A percentile compares a stretch with the other conserved stretches of the same genome.
Conservation (phyloP, 306 rosid species). For the Glycyrrhiza uralensis region DNA sequence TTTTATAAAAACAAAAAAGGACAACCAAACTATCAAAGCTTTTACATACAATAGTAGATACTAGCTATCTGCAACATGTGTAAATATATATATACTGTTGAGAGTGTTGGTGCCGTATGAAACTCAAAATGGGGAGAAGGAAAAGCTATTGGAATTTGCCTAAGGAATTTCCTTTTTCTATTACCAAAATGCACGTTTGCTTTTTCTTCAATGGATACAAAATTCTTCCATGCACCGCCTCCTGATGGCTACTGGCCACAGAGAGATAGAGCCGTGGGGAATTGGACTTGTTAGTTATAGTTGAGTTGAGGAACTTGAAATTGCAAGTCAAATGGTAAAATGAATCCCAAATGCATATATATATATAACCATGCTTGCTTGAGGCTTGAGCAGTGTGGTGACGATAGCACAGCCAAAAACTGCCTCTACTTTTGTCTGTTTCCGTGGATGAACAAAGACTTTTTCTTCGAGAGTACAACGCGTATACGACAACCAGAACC, state of each 20-base stretch:
- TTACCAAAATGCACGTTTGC: slow-evolving; percentile 20
- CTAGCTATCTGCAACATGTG: background rate
- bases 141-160: background rate
- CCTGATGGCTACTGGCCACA: background rate
- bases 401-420: slow-evolving; percentile 18
- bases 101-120: slow-evolving; percentile 17
- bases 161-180: slow-evolving; percentile 3
- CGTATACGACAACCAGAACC: slow-evolving; percentile 19
- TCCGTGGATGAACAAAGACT: slow-evolving; percentile 3
- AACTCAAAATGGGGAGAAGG: slow-evolving; percentile 5
- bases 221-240: background rate
- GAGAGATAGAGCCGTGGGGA: slow-evolving; percentile 34
- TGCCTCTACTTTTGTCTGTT: slow-evolving; percentile 16
- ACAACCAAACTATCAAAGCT: background rate
- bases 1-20: background rate
- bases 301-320: background rate
- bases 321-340: slow-evolving; percentile 18
- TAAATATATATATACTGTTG: background rate
- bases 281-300: background rate
- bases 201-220: background rate
- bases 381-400: background rate
- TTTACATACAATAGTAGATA: background rate
- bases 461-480: slow-evolving; percentile 17
- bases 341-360: too few relatives aligned
- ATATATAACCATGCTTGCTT: too few relatives aligned